Evolutionary conservation across 2,329 filamentous ascomycete species (phyloP).

Genomic region (Phoma sp.): DNA sequence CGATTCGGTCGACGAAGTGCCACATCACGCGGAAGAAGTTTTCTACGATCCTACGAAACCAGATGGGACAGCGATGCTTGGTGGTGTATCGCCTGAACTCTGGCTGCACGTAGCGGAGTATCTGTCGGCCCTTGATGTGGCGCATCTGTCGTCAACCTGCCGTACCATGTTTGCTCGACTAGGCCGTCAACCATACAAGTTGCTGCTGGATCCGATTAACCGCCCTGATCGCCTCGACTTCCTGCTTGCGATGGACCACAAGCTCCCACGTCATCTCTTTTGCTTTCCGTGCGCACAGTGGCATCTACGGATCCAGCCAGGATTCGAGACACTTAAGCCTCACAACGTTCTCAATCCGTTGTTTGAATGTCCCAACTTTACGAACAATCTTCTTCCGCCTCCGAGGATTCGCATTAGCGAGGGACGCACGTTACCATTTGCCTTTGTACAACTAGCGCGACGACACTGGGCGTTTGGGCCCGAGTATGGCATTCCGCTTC

Average conservation of each 20-base stretch:
- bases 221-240: slow-evolving; percentile 57
- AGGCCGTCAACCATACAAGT: slow-evolving; percentile 29
- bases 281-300: slow-evolving; percentile 65
- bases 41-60: slow-evolving; percentile 32
- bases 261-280: slow-evolving; percentile 62
- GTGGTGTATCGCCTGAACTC: slow-evolving; percentile 31
- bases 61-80: slow-evolving; percentile 33
- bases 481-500: slow-evolving; percentile 43
- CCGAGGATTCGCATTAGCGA: slow-evolving; percentile 58
- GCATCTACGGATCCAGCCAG: slow-evolving; percentile 61
- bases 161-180: slow-evolving; percentile 36
- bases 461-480: slow-evolving; percentile 57
- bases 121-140: slow-evolving; percentile 37
- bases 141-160: slow-evolving; percentile 38
- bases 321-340: slow-evolving; percentile 61
- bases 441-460: slow-evolving; percentile 64
- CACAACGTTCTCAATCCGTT: slow-evolving; percentile 62
- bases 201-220: slow-evolving; percentile 50
- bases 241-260: slow-evolving; percentile 57
- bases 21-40: slow-evolving; percentile 11
- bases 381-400: slow-evolving; percentile 58
- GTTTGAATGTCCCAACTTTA: slow-evolving; percentile 62
- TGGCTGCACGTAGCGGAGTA: slow-evolving; percentile 36
- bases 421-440: slow-evolving; percentile 62
- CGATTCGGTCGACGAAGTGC: slow-evolving; percentile 31